phyloP scores from a whole-genome alignment of 2,329 filamentous ascomycete genomes.

The Ilyonectria sp. region DNA sequence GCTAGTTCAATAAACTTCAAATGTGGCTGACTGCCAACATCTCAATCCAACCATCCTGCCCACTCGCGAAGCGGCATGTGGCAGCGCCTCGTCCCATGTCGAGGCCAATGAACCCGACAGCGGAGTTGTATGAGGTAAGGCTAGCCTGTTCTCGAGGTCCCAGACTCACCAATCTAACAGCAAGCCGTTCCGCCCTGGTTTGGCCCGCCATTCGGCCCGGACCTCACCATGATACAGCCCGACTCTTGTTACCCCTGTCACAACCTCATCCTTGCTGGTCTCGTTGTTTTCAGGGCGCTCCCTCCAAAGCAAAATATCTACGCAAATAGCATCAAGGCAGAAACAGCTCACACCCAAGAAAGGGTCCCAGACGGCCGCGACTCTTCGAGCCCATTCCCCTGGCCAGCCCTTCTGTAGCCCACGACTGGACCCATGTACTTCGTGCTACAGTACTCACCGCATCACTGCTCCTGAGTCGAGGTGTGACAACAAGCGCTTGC shows the following conservation, averaged over 20 bases:
- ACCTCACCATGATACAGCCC: constrained; percentile 15
- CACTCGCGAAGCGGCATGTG: neutral
- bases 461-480: neutral
- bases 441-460: neutral
- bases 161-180: constrained; percentile 1
- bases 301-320: constrained; percentile 1
- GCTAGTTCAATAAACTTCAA: neutral
- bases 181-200: neutral
- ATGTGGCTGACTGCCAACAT: constrained; percentile 2
- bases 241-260: constrained; percentile 12
- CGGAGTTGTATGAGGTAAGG: neutral
- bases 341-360: neutral
- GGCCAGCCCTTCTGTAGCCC: neutral
- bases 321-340: neutral
- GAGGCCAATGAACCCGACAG: neutral
- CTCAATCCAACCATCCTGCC: neutral
- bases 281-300: neutral
- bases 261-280: constrained; percentile 4
- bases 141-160: neutral
- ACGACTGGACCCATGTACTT: neutral
- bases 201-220: constrained; percentile 25
- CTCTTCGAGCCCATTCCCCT: neutral
- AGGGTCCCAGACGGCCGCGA: neutral
- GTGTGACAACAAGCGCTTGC: neutral
- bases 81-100: neutral